Base-by-base conservation (phyloP, 441 rosid species). In the Daphne laureola region DNA sequence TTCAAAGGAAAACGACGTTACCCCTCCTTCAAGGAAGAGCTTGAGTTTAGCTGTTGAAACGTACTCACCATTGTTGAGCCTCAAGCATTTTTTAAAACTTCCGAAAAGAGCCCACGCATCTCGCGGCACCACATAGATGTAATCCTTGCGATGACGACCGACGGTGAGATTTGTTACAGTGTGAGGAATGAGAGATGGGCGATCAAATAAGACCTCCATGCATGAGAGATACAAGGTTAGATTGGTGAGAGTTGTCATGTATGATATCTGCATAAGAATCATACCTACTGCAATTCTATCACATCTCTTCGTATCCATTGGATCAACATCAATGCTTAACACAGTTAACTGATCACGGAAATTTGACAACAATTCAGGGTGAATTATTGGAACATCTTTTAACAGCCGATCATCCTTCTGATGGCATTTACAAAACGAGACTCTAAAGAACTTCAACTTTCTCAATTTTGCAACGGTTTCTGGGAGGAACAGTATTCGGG, bases 71-170 rank as follows among this genome's bases (percentile, higher is more conserved):
- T 18, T 18, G 21, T 7, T 46, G 21, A 53, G 59, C n/a, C 13
- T 36, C 49, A 63, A 51, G 44, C 35, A 54, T 25, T 21, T 68
- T 15, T 55, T 65, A 45, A 47, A 46, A 12, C 2, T 12, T 16
- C 50, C 45, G 0, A 55, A 2, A 25, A 58, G 54, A 3, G 14
- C 3, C 12, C 58, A 55, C 25, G 51, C 54, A 17, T 49, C 58
- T 1, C 0, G 17, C 0, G 62, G 65, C 15, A 59, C 23, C 25
- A 17, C 26, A 36, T 25, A 54, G 36, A 68, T 54, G 55, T 58
- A 48, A 44, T 61, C 53, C 16, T 56, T 43, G 14, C 5, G 26
- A 48, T 57, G 64, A 23, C 5, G 41, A 4, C 72, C 72, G 13
- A 58, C 53, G 5, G 25, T 62, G 52, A 62, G 61, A 17, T 41